phyloP scores from a whole-genome alignment of 169 alveolate species.

The Plasmodium yoelii region DNA sequence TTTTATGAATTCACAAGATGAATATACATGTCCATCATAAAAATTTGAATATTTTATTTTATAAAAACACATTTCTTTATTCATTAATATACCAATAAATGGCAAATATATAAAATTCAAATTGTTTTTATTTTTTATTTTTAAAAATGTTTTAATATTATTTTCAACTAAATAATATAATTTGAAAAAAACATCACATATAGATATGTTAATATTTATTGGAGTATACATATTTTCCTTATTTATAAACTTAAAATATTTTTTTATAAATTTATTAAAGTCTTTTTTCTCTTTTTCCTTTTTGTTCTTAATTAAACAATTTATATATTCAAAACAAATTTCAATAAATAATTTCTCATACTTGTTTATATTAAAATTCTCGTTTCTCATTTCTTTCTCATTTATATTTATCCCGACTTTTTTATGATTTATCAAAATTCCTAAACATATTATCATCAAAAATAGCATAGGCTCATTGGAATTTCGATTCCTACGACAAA shows the following conservation, averaged over 20 bases:
- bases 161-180: slow-evolving; percentile 29
- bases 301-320: slow-evolving; percentile 42
- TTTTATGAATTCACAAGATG: slow-evolving; percentile 2
- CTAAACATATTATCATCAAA: slow-evolving; percentile 30
- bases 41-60: slow-evolving; percentile 23
- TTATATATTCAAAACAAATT: slow-evolving; percentile 60
- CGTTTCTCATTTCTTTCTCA: not conserved
- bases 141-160: slow-evolving; percentile 17
- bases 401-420: not conserved
- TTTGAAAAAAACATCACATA: slow-evolving; percentile 8
- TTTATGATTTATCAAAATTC: slow-evolving; percentile 18
- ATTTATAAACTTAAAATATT: slow-evolving; percentile 20
- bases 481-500: slow-evolving; percentile 9
- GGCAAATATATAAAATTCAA: slow-evolving; percentile 36
- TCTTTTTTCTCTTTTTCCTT: slow-evolving; percentile 32
- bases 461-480: slow-evolving; percentile 35
- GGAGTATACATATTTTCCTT: not conserved
- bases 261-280: slow-evolving; percentile 10
- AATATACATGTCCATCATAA: slow-evolving; percentile 14
- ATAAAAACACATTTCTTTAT: slow-evolving; percentile 6
- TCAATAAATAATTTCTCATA: slow-evolving; percentile 29
- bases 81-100: slow-evolving; percentile 26
- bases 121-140: slow-evolving; percentile 44
- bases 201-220: slow-evolving; percentile 7
- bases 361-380: slow-evolving; percentile 27